Evolutionary conservation across 345 rosid genomes (phyloP), one percentile per base, ranked within the genome.

Genomic region (Gossypium arboreum): DNA sequence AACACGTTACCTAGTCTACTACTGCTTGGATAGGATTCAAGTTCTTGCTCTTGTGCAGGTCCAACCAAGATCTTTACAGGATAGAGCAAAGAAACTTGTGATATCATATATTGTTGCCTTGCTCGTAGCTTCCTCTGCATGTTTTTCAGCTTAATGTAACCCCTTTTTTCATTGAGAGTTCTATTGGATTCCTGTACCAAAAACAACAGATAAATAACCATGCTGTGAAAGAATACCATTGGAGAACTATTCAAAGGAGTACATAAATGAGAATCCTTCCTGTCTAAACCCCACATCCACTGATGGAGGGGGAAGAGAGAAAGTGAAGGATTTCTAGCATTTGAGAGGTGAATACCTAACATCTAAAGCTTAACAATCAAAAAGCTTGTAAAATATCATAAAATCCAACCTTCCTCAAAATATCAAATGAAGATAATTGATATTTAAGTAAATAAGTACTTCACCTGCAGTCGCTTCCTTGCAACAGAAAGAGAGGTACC

Each of bases 31-130:
- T 88, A 81, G 18, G 93, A 87, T 79, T 95, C 97, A 83, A 95
- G 98, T 81, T 93, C 99, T 81, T 89, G 96, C 81, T 94, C 98
- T 80, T 87, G 90, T 73, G 91, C 79, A 47, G 91, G 92, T 78
- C 92, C 94, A 77, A 78, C 90, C 71, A 85, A 79, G 64, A 85
- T 90, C 85, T 81, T 95, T 52, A 95, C 84, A 20, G 98, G 93
- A 81, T 89, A 95, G 69, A 93, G 84, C 85, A 87, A 79, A 57
- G 98, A 87, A 72, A 93, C 88, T 85, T 93, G 99, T 75, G 94
- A 84, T 77, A 89, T 67, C 99, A 90, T 91, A 82, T 75, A 85
- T 76, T 89, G 99, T 68, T 95, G 97, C 84, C 97, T 93, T 84
- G 78, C 61, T 72, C 90, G 88, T 61, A 91, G 86, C 88, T 80